Base-by-base conservation (phyloP, 495 filamentous ascomycete genomes). In the Aspergillus cristatus region DNA sequence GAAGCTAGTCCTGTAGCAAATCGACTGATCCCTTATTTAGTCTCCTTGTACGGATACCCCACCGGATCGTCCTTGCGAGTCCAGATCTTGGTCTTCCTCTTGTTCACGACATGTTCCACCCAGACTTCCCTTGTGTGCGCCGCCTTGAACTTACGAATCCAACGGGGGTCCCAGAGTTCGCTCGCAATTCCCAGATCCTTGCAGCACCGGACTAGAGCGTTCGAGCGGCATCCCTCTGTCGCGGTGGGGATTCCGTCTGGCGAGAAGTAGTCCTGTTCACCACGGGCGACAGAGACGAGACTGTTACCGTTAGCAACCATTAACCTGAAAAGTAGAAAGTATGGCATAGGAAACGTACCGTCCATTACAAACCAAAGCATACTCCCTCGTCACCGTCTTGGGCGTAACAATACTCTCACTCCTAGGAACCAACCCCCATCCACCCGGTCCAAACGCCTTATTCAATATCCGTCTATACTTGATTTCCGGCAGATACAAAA, bases 401-500 rank as follows among this genome's bases (percentile, higher is more conserved):
- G 79, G 76, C 16, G 87, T 91, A 4, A 98, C 86, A 32, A 89
- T 86, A 41, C 88, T 82, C 69, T 94, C 87, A 11, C 90, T 84
- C 14, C 91, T 64, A 13, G 91, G 91, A 29, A 85, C 91, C 26
- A 98, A 60, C 1, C 91, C 93, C 91, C 91, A 98, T 1, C 82
- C 91, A 2, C 93, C 93, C 2, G 91, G 91, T 0, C 91, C 91
- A 62, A 98, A 98, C 0, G 91, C 88, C 28, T 65, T 55, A 53
- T 96, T 96, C 46, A 98, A 62, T 40, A 96, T 95, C 28, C 91
- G 71, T 15, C 91, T 71, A 62, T 98, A 98, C 61, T 98, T 98
- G 68, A 98, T 98, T 74, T 98, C 91, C 11, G 91, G 91, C 38
- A 98, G 71, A 55, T 96, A 98, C 33, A 96, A 68, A 48, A 98